Evolutionary conservation across 2,329 filamentous ascomycete genomes (phyloP), one percentile per base, ranked within the genome.

Genomic region (Annulohypoxylon truncatum): DNA sequence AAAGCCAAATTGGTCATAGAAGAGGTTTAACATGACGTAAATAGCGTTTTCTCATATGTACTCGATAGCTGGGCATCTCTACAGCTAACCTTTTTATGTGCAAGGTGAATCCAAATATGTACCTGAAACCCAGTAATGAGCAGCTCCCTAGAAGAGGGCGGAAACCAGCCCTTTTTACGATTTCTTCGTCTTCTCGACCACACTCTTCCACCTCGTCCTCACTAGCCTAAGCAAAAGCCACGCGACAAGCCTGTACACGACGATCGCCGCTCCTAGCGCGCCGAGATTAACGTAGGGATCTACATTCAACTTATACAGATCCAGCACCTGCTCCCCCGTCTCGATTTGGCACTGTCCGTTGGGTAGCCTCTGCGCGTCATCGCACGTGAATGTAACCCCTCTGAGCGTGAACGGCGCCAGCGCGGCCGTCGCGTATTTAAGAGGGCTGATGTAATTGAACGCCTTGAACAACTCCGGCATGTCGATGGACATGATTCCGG

Each of bases 381-480:
- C 84, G 75, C 92, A 94, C 1, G 86, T 86, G 71, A 94, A 93
- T 0, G 74, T 60, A 5, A 92, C 83, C 0, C 82, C 84, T 5
- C 83, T 79, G 31, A 94, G 77, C 0, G 88, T 88, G 68, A 89
- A 93, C 0, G 88, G 86, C 0, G 88, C 89, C 38, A 94, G 78
- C 31, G 90, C 90, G 0, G 87, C 87, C 2, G 90, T 83, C 0
- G 87, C 84, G 74, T 93, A 94, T 55, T 91, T 89, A 56, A 92
- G 84, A 0, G 92, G 92, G 1, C 85, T 89, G 48, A 94, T 83
- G 75, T 92, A 89, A 75, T 94, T 94, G 74, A 92, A 84, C 0
- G 84, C 88, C 67, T 88, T 81, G 48, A 93, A 85, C 13, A 93
- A 85, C 2, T 76, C 72, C 1, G 91, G 90, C 80, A 93, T 89